These are phyloP conservation scores for Plasmodium inui DNA, from an alignment of 169 alveolate species.

Conservation along the genomic window DNA sequence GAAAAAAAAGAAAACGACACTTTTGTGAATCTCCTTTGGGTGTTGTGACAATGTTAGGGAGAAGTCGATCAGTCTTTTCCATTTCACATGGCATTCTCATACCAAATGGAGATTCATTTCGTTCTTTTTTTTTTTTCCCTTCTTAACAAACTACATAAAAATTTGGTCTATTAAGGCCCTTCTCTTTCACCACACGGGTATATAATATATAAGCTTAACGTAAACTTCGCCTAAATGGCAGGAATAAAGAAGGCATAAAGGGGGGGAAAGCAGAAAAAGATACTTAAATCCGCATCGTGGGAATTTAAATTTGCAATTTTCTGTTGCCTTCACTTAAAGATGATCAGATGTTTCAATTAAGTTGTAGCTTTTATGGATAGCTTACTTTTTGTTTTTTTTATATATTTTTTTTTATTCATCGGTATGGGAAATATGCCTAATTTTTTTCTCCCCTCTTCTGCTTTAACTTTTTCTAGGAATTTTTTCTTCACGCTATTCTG, in stretches of 20 bases:
- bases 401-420: background rate
- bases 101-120: background rate
- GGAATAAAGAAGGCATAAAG: background rate
- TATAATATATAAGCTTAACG: background rate
- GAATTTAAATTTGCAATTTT: background rate
- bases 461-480: background rate
- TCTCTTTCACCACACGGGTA: background rate
- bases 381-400: background rate
- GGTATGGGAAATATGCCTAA: background rate
- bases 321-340: background rate
- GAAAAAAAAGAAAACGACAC: background rate
- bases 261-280: background rate
- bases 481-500: background rate
- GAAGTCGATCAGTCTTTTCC: background rate
- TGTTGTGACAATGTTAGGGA: background rate
- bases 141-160: background rate
- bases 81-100: background rate
- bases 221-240: background rate
- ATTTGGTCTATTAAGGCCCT: background rate
- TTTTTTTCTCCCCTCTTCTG: background rate
- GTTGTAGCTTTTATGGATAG: background rate
- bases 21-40: background rate
- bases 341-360: background rate
- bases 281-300: background rate
- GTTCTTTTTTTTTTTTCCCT: background rate